Evolutionary conservation across 2,329 filamentous ascomycete species (phyloP).

Genomic region (Botrytis pseudocinerea): DNA sequence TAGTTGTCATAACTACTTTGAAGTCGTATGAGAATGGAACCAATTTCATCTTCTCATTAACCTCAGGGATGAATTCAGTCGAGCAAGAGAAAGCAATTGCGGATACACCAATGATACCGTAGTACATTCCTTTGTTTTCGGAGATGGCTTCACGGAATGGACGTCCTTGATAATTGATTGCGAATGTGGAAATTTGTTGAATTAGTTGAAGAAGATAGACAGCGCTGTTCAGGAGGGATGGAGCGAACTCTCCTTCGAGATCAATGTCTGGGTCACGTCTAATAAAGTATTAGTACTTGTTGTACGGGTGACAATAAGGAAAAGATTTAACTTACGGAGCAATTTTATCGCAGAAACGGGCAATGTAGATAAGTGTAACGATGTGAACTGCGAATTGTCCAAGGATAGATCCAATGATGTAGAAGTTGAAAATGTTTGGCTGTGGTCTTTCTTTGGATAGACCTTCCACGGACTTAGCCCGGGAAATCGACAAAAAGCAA

Average conservation of each 20-base stretch:
- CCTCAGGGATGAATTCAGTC: constrained; percentile 90
- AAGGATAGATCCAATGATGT: constrained; percentile 96
- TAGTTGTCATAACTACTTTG: constrained; percentile 77
- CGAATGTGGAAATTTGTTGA: constrained; percentile 98
- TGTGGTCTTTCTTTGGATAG: constrained; percentile 96
- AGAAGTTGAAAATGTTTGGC: constrained; percentile 98
- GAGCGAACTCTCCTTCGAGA: constrained; percentile 90
- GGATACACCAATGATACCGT: constrained; percentile 86
- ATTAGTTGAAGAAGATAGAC: constrained; percentile 97
- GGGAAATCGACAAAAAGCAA: constrained; percentile 98
- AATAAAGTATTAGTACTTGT: constrained; percentile 32
- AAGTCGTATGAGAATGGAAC: constrained; percentile 89
- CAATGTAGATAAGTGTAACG: constrained; percentile 89
- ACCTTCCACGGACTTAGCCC: constrained; percentile 91
- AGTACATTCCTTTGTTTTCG: constrained; percentile 96
- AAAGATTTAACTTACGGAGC: constrained; percentile 68
- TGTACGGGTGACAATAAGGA: neutral
- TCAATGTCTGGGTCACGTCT: constrained; percentile 68
- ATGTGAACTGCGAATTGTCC: constrained; percentile 98
- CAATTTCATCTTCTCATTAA: constrained; percentile 90
- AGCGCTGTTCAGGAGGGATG: constrained; percentile 92
- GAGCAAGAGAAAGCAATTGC: constrained; percentile 91
- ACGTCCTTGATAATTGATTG: constrained; percentile 98
- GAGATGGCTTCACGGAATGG: constrained; percentile 95
- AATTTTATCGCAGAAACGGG: constrained; percentile 79